Evolutionary conservation across 352 stramenopile species (phyloP).

Genomic region (Pythium diclinum): DNA sequence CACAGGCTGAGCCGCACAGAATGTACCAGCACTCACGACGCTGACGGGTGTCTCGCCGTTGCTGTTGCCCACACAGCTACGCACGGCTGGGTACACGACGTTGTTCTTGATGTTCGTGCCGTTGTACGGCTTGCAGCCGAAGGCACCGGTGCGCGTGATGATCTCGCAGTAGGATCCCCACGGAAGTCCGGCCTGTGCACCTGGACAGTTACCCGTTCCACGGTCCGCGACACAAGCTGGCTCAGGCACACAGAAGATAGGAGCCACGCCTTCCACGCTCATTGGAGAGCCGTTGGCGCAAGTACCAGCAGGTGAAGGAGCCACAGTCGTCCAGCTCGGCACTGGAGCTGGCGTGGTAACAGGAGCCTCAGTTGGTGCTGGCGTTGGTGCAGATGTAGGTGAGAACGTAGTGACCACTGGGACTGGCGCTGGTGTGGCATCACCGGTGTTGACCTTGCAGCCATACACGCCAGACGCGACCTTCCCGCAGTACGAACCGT

Average conservation of each 20-base stretch:
- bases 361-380: not conserved
- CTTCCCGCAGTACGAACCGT: constrained; percentile 16
- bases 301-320: not conserved
- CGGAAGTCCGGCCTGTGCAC: constrained; percentile 5
- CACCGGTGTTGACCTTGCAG: constrained; percentile 11
- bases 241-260: constrained; percentile 18
- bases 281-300: constrained; percentile 6
- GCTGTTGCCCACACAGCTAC: constrained; percentile 11
- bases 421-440: not conserved
- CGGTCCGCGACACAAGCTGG: constrained; percentile 15
- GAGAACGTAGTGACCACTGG: not conserved
- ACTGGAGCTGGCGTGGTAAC: not conserved
- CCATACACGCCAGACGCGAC: constrained; percentile 19
- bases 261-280: constrained; percentile 20
- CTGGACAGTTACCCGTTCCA: constrained; percentile 12
- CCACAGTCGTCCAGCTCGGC: not conserved
- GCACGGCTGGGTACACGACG: constrained; percentile 13
- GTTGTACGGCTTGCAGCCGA: constrained; percentile 22
- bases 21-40: constrained; percentile 17
- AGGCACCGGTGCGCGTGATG: constrained; percentile 17
- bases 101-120: constrained; percentile 14
- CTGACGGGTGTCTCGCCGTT: constrained; percentile 16
- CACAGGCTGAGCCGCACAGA: constrained; percentile 14
- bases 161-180: constrained; percentile 20
- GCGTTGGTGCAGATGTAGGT: not conserved